Evolutionary conservation across 768 basidiomycete genomes (phyloP).

Genomic region (Xerocomellus amylosporus): DNA sequence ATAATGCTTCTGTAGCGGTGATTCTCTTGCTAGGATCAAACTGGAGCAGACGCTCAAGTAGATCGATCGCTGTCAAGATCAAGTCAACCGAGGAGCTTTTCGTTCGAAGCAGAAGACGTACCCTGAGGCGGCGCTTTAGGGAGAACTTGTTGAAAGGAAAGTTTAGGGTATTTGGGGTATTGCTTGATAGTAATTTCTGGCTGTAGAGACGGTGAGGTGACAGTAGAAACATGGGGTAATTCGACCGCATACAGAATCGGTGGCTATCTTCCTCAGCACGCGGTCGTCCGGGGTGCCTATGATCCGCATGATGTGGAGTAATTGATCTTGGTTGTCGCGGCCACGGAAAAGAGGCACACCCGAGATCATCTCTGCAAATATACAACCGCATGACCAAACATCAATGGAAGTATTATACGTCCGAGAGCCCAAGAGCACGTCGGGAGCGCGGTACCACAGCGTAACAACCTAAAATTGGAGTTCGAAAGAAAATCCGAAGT

Average conservation of each 20-base stretch:
- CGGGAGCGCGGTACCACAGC: conserved; percentile 97
- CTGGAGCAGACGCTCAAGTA: conserved; percentile 91
- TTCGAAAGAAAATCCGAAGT: neutral
- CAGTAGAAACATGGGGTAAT: neutral
- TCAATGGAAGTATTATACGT: conserved; percentile 99
- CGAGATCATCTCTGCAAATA: conserved; percentile 99
- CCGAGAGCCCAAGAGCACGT: conserved; percentile 93
- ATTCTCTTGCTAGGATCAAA: conserved; percentile 93
- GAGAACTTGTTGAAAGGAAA: conserved; percentile 75
- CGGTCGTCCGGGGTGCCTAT: conserved; percentile 92
- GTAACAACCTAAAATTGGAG: conserved; percentile 80
- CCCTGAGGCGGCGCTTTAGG: conserved; percentile 86
- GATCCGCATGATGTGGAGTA: conserved; percentile 97
- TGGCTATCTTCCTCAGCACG: conserved; percentile 81
- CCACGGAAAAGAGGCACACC: conserved; percentile 97
- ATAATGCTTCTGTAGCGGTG: conserved; percentile 86
- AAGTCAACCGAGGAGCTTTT: conserved; percentile 1
- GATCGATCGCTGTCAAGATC: conserved; percentile 65
- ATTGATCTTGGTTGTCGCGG: conserved; percentile 94
- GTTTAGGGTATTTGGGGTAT: conserved; percentile 84
- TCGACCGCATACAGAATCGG: conserved; percentile 69
- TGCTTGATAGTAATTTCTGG: conserved; percentile 82
- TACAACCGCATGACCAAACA: conserved; percentile 98
- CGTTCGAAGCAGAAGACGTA: conserved; percentile 25
- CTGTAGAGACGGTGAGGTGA: conserved; percentile 36